Conservation (phyloP, 106 monocot genomes). For the Gastrodia elata region DNA sequence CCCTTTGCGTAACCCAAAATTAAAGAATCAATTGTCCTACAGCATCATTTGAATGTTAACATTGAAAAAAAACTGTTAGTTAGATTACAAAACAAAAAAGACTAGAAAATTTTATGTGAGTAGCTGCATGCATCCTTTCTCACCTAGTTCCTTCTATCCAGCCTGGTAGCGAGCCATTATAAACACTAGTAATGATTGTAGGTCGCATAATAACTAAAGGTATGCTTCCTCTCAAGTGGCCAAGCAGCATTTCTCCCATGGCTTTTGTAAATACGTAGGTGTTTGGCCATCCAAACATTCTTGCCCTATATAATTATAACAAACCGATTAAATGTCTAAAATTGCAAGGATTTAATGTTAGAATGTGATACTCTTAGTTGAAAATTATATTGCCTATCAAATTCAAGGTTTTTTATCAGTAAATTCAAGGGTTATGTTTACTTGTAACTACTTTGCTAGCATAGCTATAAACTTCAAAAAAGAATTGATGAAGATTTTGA, state of each 20-base stretch:
- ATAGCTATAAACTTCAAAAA: background rate
- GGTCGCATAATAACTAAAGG: constrained; percentile 57
- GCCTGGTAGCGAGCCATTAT: constrained; percentile 46
- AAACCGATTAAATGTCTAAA: background rate
- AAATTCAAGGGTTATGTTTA: background rate
- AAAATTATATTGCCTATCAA: background rate
- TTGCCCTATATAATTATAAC: constrained; percentile 25
- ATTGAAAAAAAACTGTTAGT: no score
- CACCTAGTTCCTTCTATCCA: constrained; percentile 65
- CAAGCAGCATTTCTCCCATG: constrained; percentile 61
- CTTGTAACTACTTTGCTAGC: no score
- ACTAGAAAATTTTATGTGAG: no score
- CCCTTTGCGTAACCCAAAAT: no score
- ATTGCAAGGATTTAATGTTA: background rate
- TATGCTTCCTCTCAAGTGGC: constrained; percentile 29
- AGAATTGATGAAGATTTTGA: background rate
- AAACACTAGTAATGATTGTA: constrained; percentile 52
- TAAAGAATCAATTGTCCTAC: no score
- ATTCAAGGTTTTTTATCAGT: background rate
- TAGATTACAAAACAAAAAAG: no score
- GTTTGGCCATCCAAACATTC: constrained; percentile 57
- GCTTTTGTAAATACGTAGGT: constrained; percentile 76
- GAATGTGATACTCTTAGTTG: background rate
- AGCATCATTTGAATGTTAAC: no score
- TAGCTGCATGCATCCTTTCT: no score